Percentiles rank a stretch among this genome's conserved stretches.
These are phyloP conservation scores for Boechera divaricarpa DNA, from an alignment of 345 rosid genomes.

Conservation along the genomic window DNA sequence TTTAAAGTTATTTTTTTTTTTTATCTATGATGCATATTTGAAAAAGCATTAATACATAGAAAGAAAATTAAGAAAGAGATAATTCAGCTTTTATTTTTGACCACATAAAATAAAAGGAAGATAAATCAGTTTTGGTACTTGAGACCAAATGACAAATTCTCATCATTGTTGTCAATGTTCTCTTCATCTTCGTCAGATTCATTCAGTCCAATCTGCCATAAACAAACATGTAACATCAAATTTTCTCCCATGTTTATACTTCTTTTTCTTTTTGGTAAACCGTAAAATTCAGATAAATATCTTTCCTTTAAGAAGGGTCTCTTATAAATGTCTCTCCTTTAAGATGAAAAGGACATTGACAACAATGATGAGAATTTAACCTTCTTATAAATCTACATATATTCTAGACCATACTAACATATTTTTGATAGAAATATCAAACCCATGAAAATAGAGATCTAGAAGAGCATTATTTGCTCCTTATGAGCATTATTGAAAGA, in stretches of 20 bases:
- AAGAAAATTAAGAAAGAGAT: constrained; percentile 11
- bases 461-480: too few species aligned
- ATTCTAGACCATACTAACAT: neutral
- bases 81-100: neutral
- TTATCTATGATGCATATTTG: neutral
- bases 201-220: neutral
- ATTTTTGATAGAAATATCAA: too few species aligned
- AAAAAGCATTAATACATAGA: neutral
- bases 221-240: neutral
- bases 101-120: neutral
- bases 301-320: too few species aligned
- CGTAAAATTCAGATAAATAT: too few species aligned
- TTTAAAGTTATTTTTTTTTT: neutral
- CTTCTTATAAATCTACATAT: neutral
- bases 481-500: too few species aligned
- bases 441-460: too few species aligned
- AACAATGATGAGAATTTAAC: too few species aligned
- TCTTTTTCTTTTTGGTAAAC: too few species aligned
- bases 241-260: too few species aligned
- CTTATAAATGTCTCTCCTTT: too few species aligned
- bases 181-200: neutral
- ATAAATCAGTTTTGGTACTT: neutral
- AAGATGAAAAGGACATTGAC: too few species aligned
- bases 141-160: neutral
- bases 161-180: neutral